Evolutionary conservation across 176 grass and related monocot species (phyloP).

Genomic region (Triticum aestivum): DNA sequence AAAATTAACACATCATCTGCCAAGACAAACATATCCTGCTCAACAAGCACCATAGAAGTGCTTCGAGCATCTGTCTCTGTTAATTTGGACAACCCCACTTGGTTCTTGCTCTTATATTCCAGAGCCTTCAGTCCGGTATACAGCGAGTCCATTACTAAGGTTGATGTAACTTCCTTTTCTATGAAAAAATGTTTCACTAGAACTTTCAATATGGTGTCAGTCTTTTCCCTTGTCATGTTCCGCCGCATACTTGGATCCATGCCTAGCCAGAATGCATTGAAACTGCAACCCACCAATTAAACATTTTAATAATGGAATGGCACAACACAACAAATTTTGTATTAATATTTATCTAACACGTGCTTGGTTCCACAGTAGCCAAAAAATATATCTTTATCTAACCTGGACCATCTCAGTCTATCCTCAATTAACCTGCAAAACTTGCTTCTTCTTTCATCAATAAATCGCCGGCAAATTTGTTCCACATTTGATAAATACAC

Average conservation of each 20-base stretch:
- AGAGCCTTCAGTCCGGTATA: constrained; percentile 72
- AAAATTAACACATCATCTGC: constrained; percentile 76
- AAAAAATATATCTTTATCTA: constrained; percentile 21
- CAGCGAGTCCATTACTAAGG: constrained; percentile 84
- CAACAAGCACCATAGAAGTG: constrained; percentile 71
- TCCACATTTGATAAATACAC: constrained; percentile 98
- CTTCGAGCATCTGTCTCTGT: constrained; percentile 54
- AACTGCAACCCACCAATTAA: constrained; percentile 46
- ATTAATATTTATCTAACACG: neutral
- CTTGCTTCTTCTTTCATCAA: constrained; percentile 89
- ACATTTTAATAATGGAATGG: constrained; percentile 4
- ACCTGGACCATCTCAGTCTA: constrained; percentile 93
- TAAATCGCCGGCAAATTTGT: constrained; percentile 86
- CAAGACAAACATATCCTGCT: constrained; percentile 84
- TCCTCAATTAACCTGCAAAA: constrained; percentile 78
- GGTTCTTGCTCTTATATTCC: constrained; percentile 69
- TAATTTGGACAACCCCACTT: constrained; percentile 53
- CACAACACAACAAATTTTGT: neutral
- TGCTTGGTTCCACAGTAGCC: neutral
- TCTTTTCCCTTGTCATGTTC: constrained; percentile 77
- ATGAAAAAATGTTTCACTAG: constrained; percentile 85
- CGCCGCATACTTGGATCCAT: constrained; percentile 56
- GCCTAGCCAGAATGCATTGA: constrained; percentile 70
- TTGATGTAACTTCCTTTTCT: constrained; percentile 94
- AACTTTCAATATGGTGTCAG: constrained; percentile 68